phyloP scores from a whole-genome alignment of 2,329 filamentous ascomycete species.

The Huntiella abstrusa region DNA sequence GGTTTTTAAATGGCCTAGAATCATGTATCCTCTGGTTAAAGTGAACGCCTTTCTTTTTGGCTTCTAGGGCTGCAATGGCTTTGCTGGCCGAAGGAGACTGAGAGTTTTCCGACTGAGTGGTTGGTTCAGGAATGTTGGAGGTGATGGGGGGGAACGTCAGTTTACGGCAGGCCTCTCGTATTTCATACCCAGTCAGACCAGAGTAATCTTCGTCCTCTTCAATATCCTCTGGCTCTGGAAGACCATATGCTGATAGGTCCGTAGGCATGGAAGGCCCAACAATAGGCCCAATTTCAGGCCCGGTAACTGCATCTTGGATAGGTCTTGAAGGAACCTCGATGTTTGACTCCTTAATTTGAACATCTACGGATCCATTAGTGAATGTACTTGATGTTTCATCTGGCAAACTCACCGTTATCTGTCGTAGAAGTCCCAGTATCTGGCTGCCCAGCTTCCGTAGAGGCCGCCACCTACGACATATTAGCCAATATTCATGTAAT shows the following conservation, averaged over 20 bases:
- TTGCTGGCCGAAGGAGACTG: background rate
- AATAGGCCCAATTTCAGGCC: constrained; percentile 2
- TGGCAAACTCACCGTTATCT: no score
- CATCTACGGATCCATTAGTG: background rate
- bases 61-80: background rate
- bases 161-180: constrained; percentile 45
- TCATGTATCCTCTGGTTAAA: constrained; percentile 58
- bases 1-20: constrained; percentile 51
- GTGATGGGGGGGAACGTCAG: constrained; percentile 56
- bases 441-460: background rate
- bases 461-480: background rate
- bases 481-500: background rate
- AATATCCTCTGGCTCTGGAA: constrained; percentile 13
- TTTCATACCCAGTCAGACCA: constrained; percentile 46
- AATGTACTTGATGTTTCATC: background rate
- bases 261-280: constrained; percentile 10
- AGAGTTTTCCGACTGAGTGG: background rate
- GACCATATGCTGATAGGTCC: constrained; percentile 4
- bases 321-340: background rate
- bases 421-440: no score
- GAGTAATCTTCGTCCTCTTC: constrained; percentile 13
- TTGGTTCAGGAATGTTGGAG: constrained; percentile 49
- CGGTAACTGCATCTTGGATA: background rate
- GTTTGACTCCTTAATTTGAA: no score
- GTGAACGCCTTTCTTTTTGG: constrained; percentile 61